A percentile compares a stretch with the other conserved stretches of the same genome.
phyloP scores from a whole-genome alignment of 2,329 filamentous ascomycete genomes.

The Colletotrichum sojae region DNA sequence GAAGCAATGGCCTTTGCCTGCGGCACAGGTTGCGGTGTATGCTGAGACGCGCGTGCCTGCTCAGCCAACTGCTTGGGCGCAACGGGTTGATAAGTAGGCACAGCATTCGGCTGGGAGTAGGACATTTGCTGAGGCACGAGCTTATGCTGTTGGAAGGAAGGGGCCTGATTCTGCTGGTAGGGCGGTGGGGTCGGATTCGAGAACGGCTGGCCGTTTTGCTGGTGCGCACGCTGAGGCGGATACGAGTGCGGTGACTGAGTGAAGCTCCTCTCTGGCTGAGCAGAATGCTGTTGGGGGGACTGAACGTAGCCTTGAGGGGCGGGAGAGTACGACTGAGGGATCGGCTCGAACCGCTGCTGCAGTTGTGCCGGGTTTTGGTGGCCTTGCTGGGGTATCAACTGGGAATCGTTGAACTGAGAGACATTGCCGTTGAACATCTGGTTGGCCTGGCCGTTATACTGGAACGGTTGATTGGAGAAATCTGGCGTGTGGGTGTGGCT shows the following conservation, averaged over 20 bases:
- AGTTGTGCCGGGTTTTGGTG: slow-evolving; percentile 53
- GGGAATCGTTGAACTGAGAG: slow-evolving; percentile 51
- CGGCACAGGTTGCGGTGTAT: slow-evolving; percentile 38
- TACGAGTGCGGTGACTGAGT: slow-evolving; percentile 40
- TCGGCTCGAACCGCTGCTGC: slow-evolving; percentile 47
- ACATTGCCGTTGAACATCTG: slow-evolving; percentile 51
- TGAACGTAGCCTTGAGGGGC: slow-evolving; percentile 48
- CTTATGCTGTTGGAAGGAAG: slow-evolving; percentile 38
- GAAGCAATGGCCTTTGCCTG: slow-evolving; percentile 34
- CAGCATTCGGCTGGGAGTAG: slow-evolving; percentile 26
- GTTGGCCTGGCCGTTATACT: slow-evolving; percentile 51
- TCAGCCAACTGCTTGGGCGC: slow-evolving; percentile 29
- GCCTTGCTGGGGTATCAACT: slow-evolving; percentile 51
- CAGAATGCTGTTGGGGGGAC: slow-evolving; percentile 43
- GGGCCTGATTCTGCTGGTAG: slow-evolving; percentile 31
- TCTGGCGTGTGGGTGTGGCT: slow-evolving; percentile 50
- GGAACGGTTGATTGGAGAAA: slow-evolving; percentile 52
- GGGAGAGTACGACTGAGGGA: slow-evolving; percentile 36
- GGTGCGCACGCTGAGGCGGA: slow-evolving; percentile 26
- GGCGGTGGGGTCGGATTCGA: slow-evolving; percentile 34
- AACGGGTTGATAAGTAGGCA: slow-evolving; percentile 33
- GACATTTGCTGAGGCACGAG: slow-evolving; percentile 38
- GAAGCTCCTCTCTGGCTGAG: slow-evolving; percentile 37
- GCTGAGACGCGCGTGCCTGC: slow-evolving; percentile 21
- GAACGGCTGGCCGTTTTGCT: slow-evolving; percentile 34